Percentiles rank a stretch among this genome's conserved stretches.
Evolutionary conservation across 805 yeast species (phyloP).

Genomic region (Tetrapisispora iriomotensis): DNA sequence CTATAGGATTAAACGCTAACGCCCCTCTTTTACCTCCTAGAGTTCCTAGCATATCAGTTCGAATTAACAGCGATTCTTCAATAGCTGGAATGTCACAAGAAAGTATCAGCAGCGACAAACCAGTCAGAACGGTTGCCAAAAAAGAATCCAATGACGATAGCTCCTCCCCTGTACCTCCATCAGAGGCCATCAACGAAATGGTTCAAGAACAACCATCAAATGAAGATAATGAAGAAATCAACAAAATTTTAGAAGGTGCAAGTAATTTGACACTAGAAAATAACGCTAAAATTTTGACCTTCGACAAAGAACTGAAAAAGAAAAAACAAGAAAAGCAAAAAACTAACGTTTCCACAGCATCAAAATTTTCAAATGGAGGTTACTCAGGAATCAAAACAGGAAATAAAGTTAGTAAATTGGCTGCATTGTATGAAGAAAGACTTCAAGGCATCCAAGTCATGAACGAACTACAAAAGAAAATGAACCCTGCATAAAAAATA

Average conservation of each 20-base stretch:
- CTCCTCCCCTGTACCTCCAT: background rate
- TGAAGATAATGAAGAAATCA: slow-evolving; percentile 5
- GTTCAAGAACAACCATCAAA: slow-evolving; percentile 11
- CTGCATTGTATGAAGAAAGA: slow-evolving; percentile 55
- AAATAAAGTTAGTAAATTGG: slow-evolving; percentile 51
- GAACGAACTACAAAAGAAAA: slow-evolving; percentile 23
- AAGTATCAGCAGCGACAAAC: background rate
- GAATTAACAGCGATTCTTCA: slow-evolving; percentile 14
- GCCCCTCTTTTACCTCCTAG: slow-evolving; percentile 7
- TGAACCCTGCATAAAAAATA: background rate
- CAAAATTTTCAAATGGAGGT: slow-evolving; percentile 28
- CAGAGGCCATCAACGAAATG: slow-evolving; percentile 13
- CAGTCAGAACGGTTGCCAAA: background rate
- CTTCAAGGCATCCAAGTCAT: slow-evolving; percentile 31
- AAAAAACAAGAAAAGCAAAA: slow-evolving; percentile 11
- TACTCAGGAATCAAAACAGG: slow-evolving; percentile 39
- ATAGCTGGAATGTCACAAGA: slow-evolving; percentile 1
- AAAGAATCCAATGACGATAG: background rate
- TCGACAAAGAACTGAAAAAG: slow-evolving; percentile 22
- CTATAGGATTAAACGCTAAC: slow-evolving; percentile 1
- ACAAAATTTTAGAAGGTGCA: slow-evolving; percentile 1
- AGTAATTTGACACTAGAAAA: slow-evolving; percentile 5
- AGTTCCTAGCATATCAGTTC: slow-evolving; percentile 10
- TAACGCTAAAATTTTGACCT: slow-evolving; percentile 19
- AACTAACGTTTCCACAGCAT: slow-evolving; percentile 5